A percentile compares a stretch with the other conserved stretches of the same genome.
These are phyloP conservation scores for Neurospora sp. DNA, from an alignment of 2,329 filamentous ascomycete species.

Conservation along the genomic window DNA sequence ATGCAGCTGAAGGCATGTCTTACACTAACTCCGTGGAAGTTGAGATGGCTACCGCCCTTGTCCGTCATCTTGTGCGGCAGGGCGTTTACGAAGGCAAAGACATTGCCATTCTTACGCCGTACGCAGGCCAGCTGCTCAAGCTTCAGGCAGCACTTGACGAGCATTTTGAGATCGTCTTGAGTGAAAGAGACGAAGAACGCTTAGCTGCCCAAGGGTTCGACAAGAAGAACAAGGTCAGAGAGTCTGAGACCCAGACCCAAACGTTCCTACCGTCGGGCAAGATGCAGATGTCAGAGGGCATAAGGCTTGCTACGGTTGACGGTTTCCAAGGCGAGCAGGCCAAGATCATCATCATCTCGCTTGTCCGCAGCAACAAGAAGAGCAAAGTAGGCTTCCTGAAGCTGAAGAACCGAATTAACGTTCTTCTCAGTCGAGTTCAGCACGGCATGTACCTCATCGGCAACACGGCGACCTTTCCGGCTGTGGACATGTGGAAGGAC, in stretches of 20 bases:
- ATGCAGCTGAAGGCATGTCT: conserved; percentile 31
- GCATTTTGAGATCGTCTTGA: conserved; percentile 51
- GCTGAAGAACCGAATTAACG: conserved; percentile 59
- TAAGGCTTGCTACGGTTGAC: conserved; percentile 56
- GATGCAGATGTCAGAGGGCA: conserved; percentile 32
- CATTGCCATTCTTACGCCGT: conserved; percentile 62
- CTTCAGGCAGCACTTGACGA: conserved; percentile 34
- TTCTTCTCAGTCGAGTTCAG: conserved; percentile 54
- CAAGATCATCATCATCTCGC: conserved; percentile 57
- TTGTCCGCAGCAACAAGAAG: conserved; percentile 58
- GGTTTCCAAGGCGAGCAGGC: conserved; percentile 74
- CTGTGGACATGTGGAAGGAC: conserved; percentile 53
- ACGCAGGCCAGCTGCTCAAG: conserved; percentile 45
- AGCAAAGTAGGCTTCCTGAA: conserved; percentile 54
- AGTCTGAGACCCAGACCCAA: neutral
- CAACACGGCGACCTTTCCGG: conserved; percentile 46
- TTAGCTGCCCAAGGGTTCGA: conserved; percentile 31
- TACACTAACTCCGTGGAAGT: conserved; percentile 51
- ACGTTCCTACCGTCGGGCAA: conserved; percentile 18
- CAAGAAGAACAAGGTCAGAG: neutral
- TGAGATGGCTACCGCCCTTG: conserved; percentile 50
- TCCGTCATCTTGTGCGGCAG: conserved; percentile 56
- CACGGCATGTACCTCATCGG: conserved; percentile 66
- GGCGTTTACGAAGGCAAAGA: conserved; percentile 48
- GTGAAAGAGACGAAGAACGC: conserved; percentile 50